Evolutionary conservation across 345 rosid genomes (phyloP), one percentile per base, ranked within the genome.

Genomic region (Bruguiera sexangula): DNA sequence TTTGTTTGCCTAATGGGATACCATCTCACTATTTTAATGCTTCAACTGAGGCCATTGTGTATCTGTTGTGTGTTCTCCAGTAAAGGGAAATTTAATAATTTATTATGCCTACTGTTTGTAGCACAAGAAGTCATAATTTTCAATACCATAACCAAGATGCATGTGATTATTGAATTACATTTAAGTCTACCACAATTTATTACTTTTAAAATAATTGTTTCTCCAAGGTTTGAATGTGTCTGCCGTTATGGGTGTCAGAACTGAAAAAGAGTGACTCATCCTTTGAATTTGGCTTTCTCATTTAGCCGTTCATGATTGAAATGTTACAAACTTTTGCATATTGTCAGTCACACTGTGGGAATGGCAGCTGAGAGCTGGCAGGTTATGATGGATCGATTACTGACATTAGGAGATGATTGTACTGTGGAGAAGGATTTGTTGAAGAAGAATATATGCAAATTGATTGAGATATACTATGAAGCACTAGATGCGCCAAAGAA

Each of bases 401-500:
- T 93, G 32, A 77, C 70, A 0, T 55, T 87, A 2, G 82, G 84
- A 69, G 82, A 74, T 60, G 79, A 79, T 22, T 67, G 58, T 4
- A 52, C 63, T 15, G 60, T 48, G 6, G 92, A 91, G 85, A 88
- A 68, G 72, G 55, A 5, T 18, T 30, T 5, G 20, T 65, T 85
- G 83, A 80, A 71, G 76, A 27, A 71, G 58, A 86, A 84, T 22
- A 71, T 93, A 60, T 21, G 13, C 1, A 66, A 24, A 48, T 69
- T 89, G 62, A 75, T 87, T 34, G 82, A 91, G 71, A 63, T 84
- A 59, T 91, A 89, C 66, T 93, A 89, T 73, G 91, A 91, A 72
- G 92, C 98, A 63, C 66, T 93, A 9, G 97, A 91, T 83, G 96
- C 97, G 61, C 87, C 90, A 0, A 92, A 92, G 56, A 83, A 76